A percentile compares a stretch with the other conserved stretches of the same genome.
These are phyloP conservation scores for Pulicaria dysenterica DNA, from an alignment of 129 eudicot genomes.

Conservation along the genomic window DNA sequence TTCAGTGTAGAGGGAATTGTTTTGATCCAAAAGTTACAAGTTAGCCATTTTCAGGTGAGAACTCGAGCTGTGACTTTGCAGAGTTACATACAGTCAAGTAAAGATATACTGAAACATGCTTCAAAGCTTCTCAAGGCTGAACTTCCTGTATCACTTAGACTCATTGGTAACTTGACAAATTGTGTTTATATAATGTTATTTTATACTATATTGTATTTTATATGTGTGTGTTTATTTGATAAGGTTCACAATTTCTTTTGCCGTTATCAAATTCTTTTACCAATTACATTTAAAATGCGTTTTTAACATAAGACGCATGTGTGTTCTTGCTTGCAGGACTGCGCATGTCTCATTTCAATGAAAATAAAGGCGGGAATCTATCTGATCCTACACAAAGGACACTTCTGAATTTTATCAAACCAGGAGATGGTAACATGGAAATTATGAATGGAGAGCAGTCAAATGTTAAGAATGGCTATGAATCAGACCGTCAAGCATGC, in stretches of 20 bases:
- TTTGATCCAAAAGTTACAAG: conserved; percentile 13
- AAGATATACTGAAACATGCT: conserved; percentile 82
- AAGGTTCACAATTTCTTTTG: too few species aligned
- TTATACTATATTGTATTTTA: too few species aligned
- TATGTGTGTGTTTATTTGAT: too few species aligned
- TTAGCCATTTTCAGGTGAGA: conserved; percentile 58
- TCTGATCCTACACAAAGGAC: conserved; percentile 81
- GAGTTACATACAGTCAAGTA: conserved; percentile 60
- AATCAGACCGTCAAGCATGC: conserved; percentile 25
- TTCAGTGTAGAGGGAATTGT: not conserved
- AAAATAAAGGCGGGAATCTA: conserved; percentile 48
- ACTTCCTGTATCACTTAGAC: conserved; percentile 78
- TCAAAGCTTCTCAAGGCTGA: conserved; percentile 89
- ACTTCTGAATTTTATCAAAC: conserved; percentile 55
- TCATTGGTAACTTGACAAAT: conserved; percentile 59
- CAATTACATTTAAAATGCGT: not conserved
- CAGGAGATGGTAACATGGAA: conserved; percentile 40
- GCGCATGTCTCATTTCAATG: conserved; percentile 80
- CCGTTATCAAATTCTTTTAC: too few species aligned
- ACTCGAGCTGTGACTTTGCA: conserved; percentile 84
- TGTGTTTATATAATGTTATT: not conserved
- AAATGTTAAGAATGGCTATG: conserved; percentile 31
- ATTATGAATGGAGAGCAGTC: conserved; percentile 33
- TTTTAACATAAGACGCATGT: conserved; percentile 16
- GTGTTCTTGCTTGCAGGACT: conserved; percentile 54